phyloP scores from a whole-genome alignment of 1,284 basidiomycete species.

The Puccinia novopanici region DNA sequence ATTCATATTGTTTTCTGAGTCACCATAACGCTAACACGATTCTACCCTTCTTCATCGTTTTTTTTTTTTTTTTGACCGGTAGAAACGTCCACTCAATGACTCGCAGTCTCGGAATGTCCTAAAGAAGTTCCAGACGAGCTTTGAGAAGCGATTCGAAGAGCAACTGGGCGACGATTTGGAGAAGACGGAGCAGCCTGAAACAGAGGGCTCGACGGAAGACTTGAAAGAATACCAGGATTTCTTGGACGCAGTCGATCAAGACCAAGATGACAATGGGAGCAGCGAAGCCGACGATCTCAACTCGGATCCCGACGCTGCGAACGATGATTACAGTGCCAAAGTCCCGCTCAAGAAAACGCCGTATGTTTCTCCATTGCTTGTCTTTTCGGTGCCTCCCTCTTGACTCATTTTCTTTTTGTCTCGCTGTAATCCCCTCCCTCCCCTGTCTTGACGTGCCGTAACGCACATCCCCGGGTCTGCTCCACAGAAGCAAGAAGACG shows the following conservation, averaged over 20 bases:
- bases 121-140: constrained; percentile 67
- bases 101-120: constrained; percentile 72
- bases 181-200: neutral
- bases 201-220: constrained; percentile 2
- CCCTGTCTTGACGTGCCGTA: neutral
- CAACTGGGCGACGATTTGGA: constrained; percentile 61
- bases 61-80: constrained; percentile 29
- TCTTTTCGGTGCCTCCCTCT: neutral
- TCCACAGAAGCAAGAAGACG: constrained; percentile 21
- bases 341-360: constrained; percentile 34
- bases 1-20: constrained; percentile 5
- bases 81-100: constrained; percentile 76
- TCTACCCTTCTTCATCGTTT: no score
- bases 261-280: constrained; percentile 19
- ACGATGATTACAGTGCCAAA: constrained; percentile 42
- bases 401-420: constrained; percentile 2
- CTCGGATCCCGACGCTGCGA: constrained; percentile 34
- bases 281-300: constrained; percentile 24
- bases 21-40: neutral
- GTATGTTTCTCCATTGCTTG: constrained; percentile 4
- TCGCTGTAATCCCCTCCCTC: neutral
- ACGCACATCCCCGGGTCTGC: neutral
- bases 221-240: constrained; percentile 27
- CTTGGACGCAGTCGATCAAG: constrained; percentile 6
- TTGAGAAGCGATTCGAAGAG: constrained; percentile 67